Evolutionary conservation across 768 basidiomycete species (phyloP).

Genomic region (Boletus barrowsii): DNA sequence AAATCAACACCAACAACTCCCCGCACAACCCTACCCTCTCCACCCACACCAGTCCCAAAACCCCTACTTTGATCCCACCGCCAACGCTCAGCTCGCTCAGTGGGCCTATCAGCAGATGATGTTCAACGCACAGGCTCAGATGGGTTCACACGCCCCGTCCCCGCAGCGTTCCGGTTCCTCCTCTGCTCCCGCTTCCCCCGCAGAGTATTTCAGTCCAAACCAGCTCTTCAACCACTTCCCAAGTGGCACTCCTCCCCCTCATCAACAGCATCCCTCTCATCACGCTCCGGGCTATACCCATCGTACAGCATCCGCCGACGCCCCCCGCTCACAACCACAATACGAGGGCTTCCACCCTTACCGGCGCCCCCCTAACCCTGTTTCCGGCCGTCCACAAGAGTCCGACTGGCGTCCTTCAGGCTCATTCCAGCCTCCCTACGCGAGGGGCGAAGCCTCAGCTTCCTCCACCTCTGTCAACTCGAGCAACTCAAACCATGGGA

Average conservation of each 20-base stretch:
- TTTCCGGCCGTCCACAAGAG: constrained; percentile 30
- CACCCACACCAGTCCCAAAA: constrained; percentile 43
- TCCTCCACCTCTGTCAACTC: constrained; percentile 81
- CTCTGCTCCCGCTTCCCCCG: constrained; percentile 36
- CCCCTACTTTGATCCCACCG: constrained; percentile 71
- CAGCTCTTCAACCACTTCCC: constrained; percentile 67
- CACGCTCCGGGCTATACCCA: constrained; percentile 37
- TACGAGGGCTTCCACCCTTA: constrained; percentile 77
- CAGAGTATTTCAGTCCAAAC: constrained; percentile 59
- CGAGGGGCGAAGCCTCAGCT: constrained; percentile 73
- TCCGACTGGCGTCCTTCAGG: constrained; percentile 49
- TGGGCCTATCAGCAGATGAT: constrained; percentile 95
- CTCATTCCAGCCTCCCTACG: constrained; percentile 72
- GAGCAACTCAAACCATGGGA: constrained; percentile 34
- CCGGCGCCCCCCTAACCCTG: constrained; percentile 53
- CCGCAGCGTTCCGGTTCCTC: constrained; percentile 40
- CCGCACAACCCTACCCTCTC: constrained; percentile 45
- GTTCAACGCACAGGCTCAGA: constrained; percentile 56
- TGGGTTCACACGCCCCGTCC: constrained; percentile 35
- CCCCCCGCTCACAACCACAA: constrained; percentile 19
- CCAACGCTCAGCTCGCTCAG: constrained; percentile 74
- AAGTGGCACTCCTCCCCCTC: constrained; percentile 67
- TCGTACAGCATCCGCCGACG: constrained; percentile 34
- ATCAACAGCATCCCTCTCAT: constrained; percentile 37
- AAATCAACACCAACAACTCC: constrained; percentile 61